A percentile compares a stretch with the other conserved stretches of the same genome.
These are phyloP conservation scores for Monosporozyma aerobia DNA, from an alignment of 805 yeast genomes.

Conservation along the genomic window DNA sequence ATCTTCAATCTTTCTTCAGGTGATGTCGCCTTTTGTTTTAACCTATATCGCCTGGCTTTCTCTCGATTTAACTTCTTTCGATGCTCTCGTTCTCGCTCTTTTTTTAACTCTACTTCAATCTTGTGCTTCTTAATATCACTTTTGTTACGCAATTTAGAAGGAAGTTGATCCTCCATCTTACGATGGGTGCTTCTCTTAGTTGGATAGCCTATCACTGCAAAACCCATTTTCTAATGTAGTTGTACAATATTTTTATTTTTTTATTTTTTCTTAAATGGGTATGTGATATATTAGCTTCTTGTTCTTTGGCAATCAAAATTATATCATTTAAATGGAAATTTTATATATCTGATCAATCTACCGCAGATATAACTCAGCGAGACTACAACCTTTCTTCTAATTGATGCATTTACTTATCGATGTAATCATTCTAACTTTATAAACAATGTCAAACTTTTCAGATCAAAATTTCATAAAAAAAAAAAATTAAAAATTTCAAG, in stretches of 20 bases:
- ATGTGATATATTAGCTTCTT: neutral
- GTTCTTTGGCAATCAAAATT: neutral
- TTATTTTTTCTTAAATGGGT: neutral
- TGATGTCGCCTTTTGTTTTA: neutral
- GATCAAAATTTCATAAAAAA: neutral
- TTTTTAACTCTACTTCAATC: neutral
- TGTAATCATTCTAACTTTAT: neutral
- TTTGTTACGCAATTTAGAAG: neutral
- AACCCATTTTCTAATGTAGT: constrained; percentile 11
- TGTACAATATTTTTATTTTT: too few relatives aligned
- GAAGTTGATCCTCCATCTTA: neutral
- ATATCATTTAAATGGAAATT: neutral
- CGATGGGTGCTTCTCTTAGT: constrained; percentile 3
- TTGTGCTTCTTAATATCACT: neutral
- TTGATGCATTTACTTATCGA: neutral
- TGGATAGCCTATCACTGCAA: constrained; percentile 14
- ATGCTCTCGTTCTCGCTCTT: neutral
- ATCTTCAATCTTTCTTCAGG: neutral
- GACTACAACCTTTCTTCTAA: neutral
- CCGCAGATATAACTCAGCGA: neutral
- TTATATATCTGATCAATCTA: neutral
- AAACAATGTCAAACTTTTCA: neutral
- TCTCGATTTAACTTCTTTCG: neutral
- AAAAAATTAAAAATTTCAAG: too few relatives aligned
- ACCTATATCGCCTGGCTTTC: neutral